phyloP scores from a whole-genome alignment of 306 rosid species.

The Cucumis sativus region DNA sequence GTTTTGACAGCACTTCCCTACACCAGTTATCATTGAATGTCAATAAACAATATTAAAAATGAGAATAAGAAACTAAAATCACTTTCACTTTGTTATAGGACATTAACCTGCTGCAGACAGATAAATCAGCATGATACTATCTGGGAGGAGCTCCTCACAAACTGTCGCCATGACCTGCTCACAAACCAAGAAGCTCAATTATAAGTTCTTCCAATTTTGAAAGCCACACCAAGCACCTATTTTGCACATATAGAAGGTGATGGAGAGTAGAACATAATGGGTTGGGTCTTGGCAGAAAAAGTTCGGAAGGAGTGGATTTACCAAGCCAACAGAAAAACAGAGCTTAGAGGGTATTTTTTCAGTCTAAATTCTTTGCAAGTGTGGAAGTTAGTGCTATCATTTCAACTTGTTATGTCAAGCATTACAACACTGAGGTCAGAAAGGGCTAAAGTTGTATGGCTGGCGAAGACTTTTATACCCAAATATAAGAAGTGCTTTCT shows the following conservation, averaged over 20 bases:
- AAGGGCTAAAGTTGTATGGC: not conserved
- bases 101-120: constrained; percentile 82
- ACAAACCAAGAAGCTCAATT: not conserved
- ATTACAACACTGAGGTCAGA: not conserved
- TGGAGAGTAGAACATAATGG: not conserved
- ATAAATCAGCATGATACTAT: constrained; percentile 70
- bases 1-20: constrained; percentile 61
- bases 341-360: not conserved
- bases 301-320: not conserved
- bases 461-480: not conserved
- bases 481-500: not conserved
- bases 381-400: not conserved
- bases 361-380: not conserved
- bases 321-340: not conserved
- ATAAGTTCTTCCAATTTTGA: not conserved
- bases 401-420: not conserved
- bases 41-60: constrained; percentile 1
- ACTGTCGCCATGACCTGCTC: constrained; percentile 86
- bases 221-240: not conserved
- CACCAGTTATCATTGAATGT: constrained; percentile 19
- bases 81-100: constrained; percentile 13
- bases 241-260: not conserved
- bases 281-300: not conserved
- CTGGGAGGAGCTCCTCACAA: constrained; percentile 88
- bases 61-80: not conserved